These are phyloP conservation scores for Thermothelomyces thermophilus DNA, from an alignment of 2,329 filamentous ascomycete genomes.

Conservation along the genomic window DNA sequence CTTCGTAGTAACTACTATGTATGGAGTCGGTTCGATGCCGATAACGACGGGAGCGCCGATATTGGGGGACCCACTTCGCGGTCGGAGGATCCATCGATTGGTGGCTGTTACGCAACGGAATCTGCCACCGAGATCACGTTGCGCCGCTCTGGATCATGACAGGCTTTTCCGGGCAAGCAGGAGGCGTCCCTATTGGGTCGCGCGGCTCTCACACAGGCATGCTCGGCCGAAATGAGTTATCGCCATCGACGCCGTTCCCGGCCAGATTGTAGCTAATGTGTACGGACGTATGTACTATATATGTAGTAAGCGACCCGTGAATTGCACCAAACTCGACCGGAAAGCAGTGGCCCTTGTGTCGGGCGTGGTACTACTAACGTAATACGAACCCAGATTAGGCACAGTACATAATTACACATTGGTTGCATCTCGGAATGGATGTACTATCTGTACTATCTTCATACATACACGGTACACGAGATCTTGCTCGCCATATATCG, in stretches of 20 bases:
- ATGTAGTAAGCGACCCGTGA: too few species aligned
- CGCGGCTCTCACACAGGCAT: background rate
- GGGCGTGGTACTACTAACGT: too few species aligned
- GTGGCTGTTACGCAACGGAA: constrained; percentile 22
- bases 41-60: background rate
- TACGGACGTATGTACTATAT: too few species aligned
- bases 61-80: background rate
- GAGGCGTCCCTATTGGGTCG: constrained; percentile 16
- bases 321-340: too few species aligned
- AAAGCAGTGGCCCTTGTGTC: too few species aligned
- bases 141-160: constrained; percentile 13
- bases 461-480: too few species aligned
- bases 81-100: constrained; percentile 6
- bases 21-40: background rate
- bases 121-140: constrained; percentile 18
- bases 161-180: constrained; percentile 5
- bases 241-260: constrained; percentile 1
- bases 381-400: too few species aligned
- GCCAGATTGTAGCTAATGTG: too few species aligned
- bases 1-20: background rate
- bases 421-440: too few species aligned
- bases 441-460: too few species aligned
- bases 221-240: constrained; percentile 3
- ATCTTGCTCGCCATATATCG: too few species aligned
- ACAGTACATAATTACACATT: too few species aligned